Evolutionary conservation across 1,284 basidiomycete genomes (phyloP), one percentile per base, ranked within the genome.

Genomic region (Moesziomyces sp.): DNA sequence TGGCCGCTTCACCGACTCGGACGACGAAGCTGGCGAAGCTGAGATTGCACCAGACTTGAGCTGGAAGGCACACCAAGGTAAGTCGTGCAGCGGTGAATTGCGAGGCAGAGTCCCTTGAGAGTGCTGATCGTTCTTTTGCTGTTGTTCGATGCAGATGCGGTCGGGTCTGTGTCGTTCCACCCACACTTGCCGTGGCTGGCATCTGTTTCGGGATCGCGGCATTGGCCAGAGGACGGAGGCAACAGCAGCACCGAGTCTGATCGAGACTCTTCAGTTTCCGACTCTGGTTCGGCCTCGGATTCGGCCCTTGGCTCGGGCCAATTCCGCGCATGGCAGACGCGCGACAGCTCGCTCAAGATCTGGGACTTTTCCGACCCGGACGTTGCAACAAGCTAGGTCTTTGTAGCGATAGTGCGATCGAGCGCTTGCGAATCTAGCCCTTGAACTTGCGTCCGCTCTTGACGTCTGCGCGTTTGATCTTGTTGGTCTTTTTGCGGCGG

Each of bases 61-160:
- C 35, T 78, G 76, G 76, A 45, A 59, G n/a, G 76, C 76, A 24
- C 76, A 78, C 38, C 3, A 52, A 21, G 66, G 66, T 69, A 48
- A 48, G 65, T 45, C n/a, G 23, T 14, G 14, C 13, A 16, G 46
- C 6, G 3, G 46, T 16, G 3, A 5, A 18, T 3, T 43, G 21
- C 21, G 21, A n/a, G n/a, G 14, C 6, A 19, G 16, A 40, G 18
- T 26, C 16, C 4, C n/a, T 7, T 23, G 18, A 9, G 14, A 18
- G 16, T 16, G 45, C 58, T 61, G 42, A 55, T 24, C 10, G n/a
- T 9, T 19, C 48, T 30, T 19, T 23, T 26, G 23, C 23, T 10
- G 43, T 19, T 40, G 26, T 10, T 9, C 21, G 23, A 19, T n/a
- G 24, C 56, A 67, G 76, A 77, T 50, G 58, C 62, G 2, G 57